Base-by-base conservation (phyloP, 169 alveolate species). In the Besnoitia besnoiti region DNA sequence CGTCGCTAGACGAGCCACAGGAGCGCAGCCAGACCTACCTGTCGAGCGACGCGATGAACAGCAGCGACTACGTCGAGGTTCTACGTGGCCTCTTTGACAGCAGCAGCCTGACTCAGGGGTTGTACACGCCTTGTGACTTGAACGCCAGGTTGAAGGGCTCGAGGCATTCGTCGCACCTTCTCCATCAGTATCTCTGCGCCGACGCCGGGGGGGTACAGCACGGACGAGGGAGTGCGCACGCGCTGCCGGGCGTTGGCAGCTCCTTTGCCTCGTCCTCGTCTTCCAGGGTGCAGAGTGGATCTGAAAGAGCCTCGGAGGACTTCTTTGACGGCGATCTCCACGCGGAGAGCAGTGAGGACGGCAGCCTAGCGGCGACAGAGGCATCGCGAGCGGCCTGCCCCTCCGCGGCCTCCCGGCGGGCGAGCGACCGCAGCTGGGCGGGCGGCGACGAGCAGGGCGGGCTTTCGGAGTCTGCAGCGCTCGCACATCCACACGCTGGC, bases 31-130 rank as follows among this genome's bases (percentile, higher is more conserved):
- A n/a, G n/a, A n/a, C n/a, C n/a, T n/a, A n/a, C n/a, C n/a, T 49
- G 55, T 55, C 27, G 82, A 59, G 80, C 24, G 93, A 89, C 59
- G 44, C 46, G 16, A 35, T 75, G 77, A 55, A 55, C 47, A 76
- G 93, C 47, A 46, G 89, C 61, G 93, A 89, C 46, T 76, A 89
- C 61, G 93, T 89, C 61, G 93, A 89, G 55, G 87, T 89, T 44
- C 61, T 89, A 8, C 75, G 93, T 27, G 93, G 93, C 80, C 51
- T 89, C 62, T 89, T 89, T 50, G 93, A 89, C 80, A 89, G 93
- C 89, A 89, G 93, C 80, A 89, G 93, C 80, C 49, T 89, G 76
- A 84, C 79, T 59, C 93, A 89, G 61, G 55, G 82, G n/a, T 39
- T n/a, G 47, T 73, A 73, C 46, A n/a, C 82, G 82, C 46, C 82